Conservation (phyloP, 2,329 filamentous ascomycete species). For the Colletotrichum shisoi region DNA sequence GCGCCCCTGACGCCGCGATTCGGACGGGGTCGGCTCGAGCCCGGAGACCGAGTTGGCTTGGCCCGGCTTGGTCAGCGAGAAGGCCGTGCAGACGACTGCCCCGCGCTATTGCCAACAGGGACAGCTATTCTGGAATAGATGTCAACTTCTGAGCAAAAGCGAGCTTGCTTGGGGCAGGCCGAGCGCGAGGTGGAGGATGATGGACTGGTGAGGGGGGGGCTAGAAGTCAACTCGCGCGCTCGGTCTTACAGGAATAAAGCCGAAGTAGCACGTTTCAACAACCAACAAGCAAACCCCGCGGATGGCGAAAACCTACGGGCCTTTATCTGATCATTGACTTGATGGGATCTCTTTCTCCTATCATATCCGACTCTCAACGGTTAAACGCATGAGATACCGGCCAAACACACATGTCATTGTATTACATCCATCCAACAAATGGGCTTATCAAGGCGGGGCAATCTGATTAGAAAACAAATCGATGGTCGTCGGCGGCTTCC, state of each 20-base stretch:
- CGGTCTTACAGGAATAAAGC: constrained; percentile 15
- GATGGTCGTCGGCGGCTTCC: constrained; percentile 35
- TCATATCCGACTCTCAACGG: no score
- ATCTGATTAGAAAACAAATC: constrained; percentile 21
- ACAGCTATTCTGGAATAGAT: no score
- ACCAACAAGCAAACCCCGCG: not conserved
- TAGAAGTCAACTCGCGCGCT: constrained; percentile 14
- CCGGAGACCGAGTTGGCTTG: constrained; percentile 19
- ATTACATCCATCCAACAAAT: not conserved
- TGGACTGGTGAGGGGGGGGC: not conserved
- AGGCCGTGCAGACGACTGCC: not conserved
- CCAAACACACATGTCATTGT: constrained; percentile 17
- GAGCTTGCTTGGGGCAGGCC: not conserved
- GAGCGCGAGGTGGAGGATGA: not conserved
- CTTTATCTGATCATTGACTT: not conserved
- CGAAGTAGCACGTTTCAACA: not conserved
- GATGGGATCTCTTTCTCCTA: not conserved
- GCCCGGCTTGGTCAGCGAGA: not conserved
- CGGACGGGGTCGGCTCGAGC: not conserved
- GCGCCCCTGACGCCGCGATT: not conserved
- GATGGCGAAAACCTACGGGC: not conserved
- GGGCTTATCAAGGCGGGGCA: constrained; percentile 29
- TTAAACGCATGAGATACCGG: not conserved
- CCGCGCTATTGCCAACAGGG: not conserved
- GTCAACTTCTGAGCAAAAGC: not conserved